Percentiles rank a stretch among this genome's conserved stretches.
phyloP scores from a whole-genome alignment of 768 basidiomycete genomes.

The Roridomyces roridus region DNA sequence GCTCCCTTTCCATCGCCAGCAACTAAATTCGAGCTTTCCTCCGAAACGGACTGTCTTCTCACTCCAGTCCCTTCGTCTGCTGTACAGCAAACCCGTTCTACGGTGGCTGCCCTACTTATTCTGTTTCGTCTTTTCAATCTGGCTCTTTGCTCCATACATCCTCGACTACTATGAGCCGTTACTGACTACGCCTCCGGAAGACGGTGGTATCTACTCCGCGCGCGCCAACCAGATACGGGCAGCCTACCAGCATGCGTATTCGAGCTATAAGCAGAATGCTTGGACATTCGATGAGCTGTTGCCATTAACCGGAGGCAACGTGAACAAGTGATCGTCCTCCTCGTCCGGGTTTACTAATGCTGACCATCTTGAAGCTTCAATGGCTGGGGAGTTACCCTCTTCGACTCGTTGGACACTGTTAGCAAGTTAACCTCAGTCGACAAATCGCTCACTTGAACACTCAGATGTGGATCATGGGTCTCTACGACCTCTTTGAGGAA shows the following conservation, averaged over 20 bases:
- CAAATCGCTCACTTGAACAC: too few relatives aligned
- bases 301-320: conserved; percentile 47
- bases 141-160: conserved; percentile 20
- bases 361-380: conserved; percentile 39
- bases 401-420: conserved; percentile 83
- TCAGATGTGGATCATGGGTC: conserved; percentile 83
- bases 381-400: conserved; percentile 69
- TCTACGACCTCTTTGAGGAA: conserved; percentile 69
- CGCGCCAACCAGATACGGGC: conserved; percentile 42
- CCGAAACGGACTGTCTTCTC: conserved; percentile 13
- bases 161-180: conserved; percentile 11
- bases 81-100: conserved; percentile 21
- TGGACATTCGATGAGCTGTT: conserved; percentile 60
- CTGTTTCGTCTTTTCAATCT: conserved; percentile 10
- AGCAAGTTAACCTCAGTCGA: too few relatives aligned
- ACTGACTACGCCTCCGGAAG: neutral
- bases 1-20: conserved; percentile 23
- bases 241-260: conserved; percentile 63
- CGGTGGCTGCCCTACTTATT: conserved; percentile 22
- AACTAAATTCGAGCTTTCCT: conserved; percentile 6
- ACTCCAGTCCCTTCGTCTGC: conserved; percentile 10
- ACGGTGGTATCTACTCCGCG: conserved; percentile 7
- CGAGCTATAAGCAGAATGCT: conserved; percentile 56
- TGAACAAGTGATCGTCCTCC: conserved; percentile 53
- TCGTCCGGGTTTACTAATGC: neutral